Evolutionary conservation across 768 basidiomycete species (phyloP), one percentile per base, ranked within the genome.

Genomic region (Cystobasidium ongulense): DNA sequence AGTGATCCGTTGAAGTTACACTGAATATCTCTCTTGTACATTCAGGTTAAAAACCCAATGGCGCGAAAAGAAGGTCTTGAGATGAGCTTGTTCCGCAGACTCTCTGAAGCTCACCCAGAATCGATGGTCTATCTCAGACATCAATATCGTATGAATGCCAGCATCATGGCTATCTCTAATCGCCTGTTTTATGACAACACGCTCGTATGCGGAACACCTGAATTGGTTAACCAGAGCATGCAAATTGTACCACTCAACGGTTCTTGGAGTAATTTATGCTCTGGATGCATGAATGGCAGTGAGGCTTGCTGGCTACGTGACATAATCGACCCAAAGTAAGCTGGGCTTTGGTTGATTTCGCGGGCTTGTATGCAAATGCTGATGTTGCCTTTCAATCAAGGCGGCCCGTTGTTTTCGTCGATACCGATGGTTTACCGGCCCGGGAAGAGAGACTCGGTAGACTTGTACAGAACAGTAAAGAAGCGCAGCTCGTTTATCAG

Each of bases 91-190:
- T 99, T 99, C 84, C 87, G 90, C 50, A 86, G 87, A 1, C 86
- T 99, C 3, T 92, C 91, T 0, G 89, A 92, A 50, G 88, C 90
- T 0, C 91, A 97, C 78, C 79, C 79, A 1, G 41, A 66, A 17
- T 87, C 92, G 1, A 90, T 96, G 36, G 87, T 90, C 27, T 90
- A 96, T 76, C 85, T 99, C 52, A 85, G 86, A 0, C 85, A 89
- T 72, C 96, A 99, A 79, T 99, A 98, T 80, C 85, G 96, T 54
- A 98, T 98, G 96, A 97, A 95, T 81, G 86, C 86, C 70, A 92
- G 95, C 75, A 96, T 98, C 80, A 97, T 97, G 94, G 79, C 86
- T 11, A 83, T 98, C 10, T 91, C 90, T 0, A 98, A 97, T 80
- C 84, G 84, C 71, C 87, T 98, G 59, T 88, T 97, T 11, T 98